Conservation (phyloP, 352 stramenopile genomes). For the Pythium phragmiticola region DNA sequence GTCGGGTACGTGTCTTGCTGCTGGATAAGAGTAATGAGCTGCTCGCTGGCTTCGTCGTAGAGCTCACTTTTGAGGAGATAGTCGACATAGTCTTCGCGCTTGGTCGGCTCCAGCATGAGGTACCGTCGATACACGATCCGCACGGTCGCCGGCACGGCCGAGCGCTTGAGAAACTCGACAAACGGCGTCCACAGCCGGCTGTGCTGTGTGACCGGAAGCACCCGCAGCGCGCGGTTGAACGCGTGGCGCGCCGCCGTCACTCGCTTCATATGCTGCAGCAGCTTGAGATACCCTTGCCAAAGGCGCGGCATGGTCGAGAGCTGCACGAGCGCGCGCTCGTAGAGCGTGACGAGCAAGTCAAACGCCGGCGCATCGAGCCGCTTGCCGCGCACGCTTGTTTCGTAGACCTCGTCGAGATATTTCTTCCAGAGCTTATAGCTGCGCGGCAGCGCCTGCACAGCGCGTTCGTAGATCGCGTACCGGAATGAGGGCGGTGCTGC, state of each 20-base stretch:
- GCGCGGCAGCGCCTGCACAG: conserved; percentile 77
- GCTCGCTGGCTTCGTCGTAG: conserved; percentile 30
- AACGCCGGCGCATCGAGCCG: conserved; percentile 54
- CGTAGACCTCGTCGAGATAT: conserved; percentile 78
- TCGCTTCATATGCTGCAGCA: conserved; percentile 73
- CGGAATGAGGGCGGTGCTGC: conserved; percentile 24
- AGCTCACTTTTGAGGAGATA: conserved; percentile 46
- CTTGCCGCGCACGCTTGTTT: conserved; percentile 58
- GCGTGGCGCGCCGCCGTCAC: conserved; percentile 82
- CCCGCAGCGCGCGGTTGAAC: conserved; percentile 95
- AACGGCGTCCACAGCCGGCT: conserved; percentile 95
- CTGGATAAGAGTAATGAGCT: conserved; percentile 33
- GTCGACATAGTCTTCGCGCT: conserved; percentile 73
- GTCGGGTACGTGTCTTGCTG: conserved; percentile 30
- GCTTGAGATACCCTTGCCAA: conserved; percentile 91
- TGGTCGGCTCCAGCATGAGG: conserved; percentile 77
- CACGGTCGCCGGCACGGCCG: conserved; percentile 73
- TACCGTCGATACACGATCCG: conserved; percentile 88
- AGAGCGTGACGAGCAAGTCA: conserved; percentile 45
- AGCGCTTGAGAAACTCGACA: conserved; percentile 85
- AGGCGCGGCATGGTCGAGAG: conserved; percentile 96
- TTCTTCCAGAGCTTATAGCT: conserved; percentile 96
- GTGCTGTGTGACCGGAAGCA: conserved; percentile 98
- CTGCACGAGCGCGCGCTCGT: conserved; percentile 90
- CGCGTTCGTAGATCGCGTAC: conserved; percentile 84